phyloP scores from a whole-genome alignment of 2,329 filamentous ascomycete species.

The Calonectria fujianensis region DNA sequence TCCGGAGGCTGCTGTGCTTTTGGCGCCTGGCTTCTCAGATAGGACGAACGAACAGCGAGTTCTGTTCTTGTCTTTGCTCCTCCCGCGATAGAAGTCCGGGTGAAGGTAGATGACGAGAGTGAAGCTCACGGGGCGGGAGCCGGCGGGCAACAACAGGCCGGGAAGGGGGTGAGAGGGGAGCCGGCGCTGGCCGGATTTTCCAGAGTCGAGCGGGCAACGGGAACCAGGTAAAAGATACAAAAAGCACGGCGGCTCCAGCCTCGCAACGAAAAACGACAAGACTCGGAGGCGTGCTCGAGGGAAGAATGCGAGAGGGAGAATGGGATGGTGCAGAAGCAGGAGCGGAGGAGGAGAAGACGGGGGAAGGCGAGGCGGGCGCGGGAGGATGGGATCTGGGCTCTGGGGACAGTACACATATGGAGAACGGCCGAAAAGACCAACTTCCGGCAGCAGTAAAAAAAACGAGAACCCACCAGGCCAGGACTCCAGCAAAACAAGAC shows the following conservation, averaged over 20 bases:
- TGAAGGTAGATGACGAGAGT: conserved; percentile 22
- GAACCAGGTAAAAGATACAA: conserved; percentile 24
- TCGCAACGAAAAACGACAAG: conserved; percentile 19
- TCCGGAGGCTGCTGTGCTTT: conserved; percentile 37
- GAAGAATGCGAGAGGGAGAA: conserved; percentile 17
- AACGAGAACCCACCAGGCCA: conserved; percentile 24
- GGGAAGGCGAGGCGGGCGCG: conserved; percentile 39
- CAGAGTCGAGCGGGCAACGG: conserved; percentile 18
- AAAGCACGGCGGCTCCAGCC: not conserved
- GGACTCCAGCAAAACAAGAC: conserved; percentile 29
- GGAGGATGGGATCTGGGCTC: conserved; percentile 34
- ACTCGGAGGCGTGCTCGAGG: conserved; percentile 16
- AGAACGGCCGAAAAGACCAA: conserved; percentile 23
- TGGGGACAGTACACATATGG: conserved; percentile 25
- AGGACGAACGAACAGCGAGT: not conserved
- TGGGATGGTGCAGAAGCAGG: conserved; percentile 31
- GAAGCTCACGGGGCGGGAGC: conserved; percentile 27
- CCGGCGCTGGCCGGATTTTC: conserved; percentile 28
- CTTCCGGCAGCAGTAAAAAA: conserved; percentile 22
- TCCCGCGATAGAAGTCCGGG: conserved; percentile 6
- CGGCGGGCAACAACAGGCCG: conserved; percentile 36
- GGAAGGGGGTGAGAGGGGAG: conserved; percentile 23
- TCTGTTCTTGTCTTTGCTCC: not conserved
- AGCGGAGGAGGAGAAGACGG: conserved; percentile 37
- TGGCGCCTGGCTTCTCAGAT: not conserved